Evolutionary conservation across 2,329 filamentous ascomycete species (phyloP).

Genomic region (Penicillium sp.): DNA sequence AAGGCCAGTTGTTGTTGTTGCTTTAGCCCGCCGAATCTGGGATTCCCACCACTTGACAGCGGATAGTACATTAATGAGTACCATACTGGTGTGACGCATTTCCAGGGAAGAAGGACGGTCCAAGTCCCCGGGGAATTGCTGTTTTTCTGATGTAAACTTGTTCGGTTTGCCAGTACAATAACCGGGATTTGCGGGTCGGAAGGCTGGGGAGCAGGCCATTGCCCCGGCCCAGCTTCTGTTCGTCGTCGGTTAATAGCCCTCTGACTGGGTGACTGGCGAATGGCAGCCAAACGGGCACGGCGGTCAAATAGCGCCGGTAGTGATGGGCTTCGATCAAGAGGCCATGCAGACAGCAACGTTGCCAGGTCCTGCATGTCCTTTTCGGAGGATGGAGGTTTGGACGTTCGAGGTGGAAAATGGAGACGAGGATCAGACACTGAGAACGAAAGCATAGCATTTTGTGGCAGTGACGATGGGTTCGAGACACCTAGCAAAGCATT

Average conservation of each 20-base stretch:
- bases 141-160: conserved; percentile 41
- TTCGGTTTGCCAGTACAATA: conserved; percentile 67
- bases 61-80: conserved; percentile 82
- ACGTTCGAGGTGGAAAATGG: conserved; percentile 70
- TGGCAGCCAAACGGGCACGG: conserved; percentile 66
- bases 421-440: conserved; percentile 79
- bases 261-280: conserved; percentile 71
- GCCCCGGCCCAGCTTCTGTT: conserved; percentile 65
- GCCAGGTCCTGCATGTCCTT: conserved; percentile 54
- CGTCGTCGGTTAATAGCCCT: conserved; percentile 81
- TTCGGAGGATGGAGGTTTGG: conserved; percentile 47
- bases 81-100: conserved; percentile 85
- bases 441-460: conserved; percentile 73
- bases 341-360: conserved; percentile 69
- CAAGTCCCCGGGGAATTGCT: conserved; percentile 70
- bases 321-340: conserved; percentile 59
- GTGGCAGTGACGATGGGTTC: conserved; percentile 72
- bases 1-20: conserved; percentile 82
- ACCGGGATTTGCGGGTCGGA: conserved; percentile 79
- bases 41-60: conserved; percentile 77
- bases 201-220: conserved; percentile 60
- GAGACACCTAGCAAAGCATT: conserved; percentile 57
- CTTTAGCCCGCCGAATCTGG: conserved; percentile 79
- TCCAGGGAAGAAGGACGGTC: conserved; percentile 89
- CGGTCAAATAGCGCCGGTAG: conserved; percentile 70